Base-by-base conservation (phyloP, 2,329 filamentous ascomycete species). In the Venturia asperata region DNA sequence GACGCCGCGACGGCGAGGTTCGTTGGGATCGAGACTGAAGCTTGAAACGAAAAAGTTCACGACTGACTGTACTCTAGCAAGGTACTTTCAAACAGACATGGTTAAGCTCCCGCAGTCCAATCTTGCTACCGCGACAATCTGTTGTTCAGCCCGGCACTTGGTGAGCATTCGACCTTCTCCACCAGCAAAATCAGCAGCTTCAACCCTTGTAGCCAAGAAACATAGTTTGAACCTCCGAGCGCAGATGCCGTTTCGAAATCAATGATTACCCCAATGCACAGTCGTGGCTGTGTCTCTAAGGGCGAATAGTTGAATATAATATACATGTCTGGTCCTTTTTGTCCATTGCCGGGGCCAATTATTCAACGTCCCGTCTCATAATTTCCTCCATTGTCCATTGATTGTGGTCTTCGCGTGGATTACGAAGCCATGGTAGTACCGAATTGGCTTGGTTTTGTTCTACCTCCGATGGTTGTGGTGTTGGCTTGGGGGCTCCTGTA, bases 181-280 rank as follows among this genome's bases (percentile, higher is more conserved):
- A 13, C 13, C 47, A 52, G 6, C 9, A 30, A 52, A n/a, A 27
- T 15, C 47, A 52, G 47, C 47, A 24, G 47, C 47, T 10, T 52
- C 15, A 30, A 24, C 24, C 6, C 30, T 34, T 34, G 30, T 34
- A 6, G 30, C 30, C 30, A 34, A 34, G 6, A 34, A 34, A 34
- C 30, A 34, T 3, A 34, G 30, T 34, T 34, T 3, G 30, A 34
- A 34, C 30, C 30, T 34, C 30, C 30, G 30, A 34, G 6, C 6
- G 3, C 30, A 34, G 30, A 34, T 34, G 6, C 3, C 30, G 6
- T 6, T 34, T 6, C 3, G 6, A 34, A 34, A 6, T 3, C 30
- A 34, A 3, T 34, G 30, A 34, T 34, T 34, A 34, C 30, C 3
- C 30, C 3, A 34, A 34, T 6, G 6, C 30, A 34, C 30, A 72